These are phyloP conservation scores for Penicillium sp. DNA, from an alignment of 2,329 filamentous ascomycete species.

Conservation along the genomic window DNA sequence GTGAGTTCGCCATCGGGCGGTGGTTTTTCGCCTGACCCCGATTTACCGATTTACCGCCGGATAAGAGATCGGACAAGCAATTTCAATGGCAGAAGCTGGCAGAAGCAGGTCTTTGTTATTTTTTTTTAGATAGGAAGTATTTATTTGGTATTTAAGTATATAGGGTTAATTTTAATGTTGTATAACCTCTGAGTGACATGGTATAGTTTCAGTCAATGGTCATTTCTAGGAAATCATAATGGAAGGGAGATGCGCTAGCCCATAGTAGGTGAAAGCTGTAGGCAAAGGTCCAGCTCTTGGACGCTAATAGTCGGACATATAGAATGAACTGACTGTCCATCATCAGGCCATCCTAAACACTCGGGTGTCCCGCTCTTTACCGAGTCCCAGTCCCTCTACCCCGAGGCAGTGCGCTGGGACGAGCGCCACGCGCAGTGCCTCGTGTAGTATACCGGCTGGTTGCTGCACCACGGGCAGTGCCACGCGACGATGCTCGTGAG, in stretches of 20 bases:
- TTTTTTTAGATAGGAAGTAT: neutral
- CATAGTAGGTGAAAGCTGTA: neutral
- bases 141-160: neutral
- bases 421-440: conserved; percentile 33
- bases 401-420: conserved; percentile 40
- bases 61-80: conserved; percentile 17
- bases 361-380: conserved; percentile 21
- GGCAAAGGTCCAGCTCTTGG: neutral
- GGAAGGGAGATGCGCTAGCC: neutral
- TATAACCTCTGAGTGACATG: neutral
- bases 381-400: conserved; percentile 35
- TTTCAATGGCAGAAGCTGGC: neutral
- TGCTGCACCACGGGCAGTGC: conserved; percentile 24
- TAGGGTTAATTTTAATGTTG: neutral
- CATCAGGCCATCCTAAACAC: neutral
- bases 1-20: conserved; percentile 18
- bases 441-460: conserved; percentile 38
- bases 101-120: neutral
- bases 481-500: conserved; percentile 27
- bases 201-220: neutral
- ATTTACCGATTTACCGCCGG: conserved; percentile 27
- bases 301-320: neutral
- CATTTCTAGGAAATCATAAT: conserved; percentile 1
- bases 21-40: conserved; percentile 20
- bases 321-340: neutral